Conservation (phyloP, 176 grass and related monocot species). For the Elymus sibiricus region DNA sequence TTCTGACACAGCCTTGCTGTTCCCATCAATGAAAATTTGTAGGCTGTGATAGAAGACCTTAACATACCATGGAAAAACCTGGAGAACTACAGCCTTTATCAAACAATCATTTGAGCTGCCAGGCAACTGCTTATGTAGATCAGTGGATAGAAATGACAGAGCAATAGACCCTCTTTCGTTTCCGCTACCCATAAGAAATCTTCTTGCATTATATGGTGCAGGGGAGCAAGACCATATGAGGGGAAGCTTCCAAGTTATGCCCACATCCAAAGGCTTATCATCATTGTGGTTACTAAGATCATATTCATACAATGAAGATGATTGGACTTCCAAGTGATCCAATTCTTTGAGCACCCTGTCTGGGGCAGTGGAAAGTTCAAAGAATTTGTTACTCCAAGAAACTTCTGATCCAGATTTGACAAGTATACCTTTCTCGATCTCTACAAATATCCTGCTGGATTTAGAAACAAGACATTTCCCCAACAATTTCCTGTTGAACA, state of each 20-base stretch:
- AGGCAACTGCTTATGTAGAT: conserved; percentile 43
- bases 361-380: conserved; percentile 54
- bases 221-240: conserved; percentile 57
- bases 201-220: conserved; percentile 65
- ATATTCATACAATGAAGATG: conserved; percentile 66
- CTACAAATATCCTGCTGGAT: conserved; percentile 75
- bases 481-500: conserved; percentile 74
- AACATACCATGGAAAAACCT: conserved; percentile 97
- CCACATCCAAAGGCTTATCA: conserved; percentile 72
- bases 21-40: conserved; percentile 76
- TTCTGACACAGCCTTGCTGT: conserved; percentile 53
- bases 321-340: conserved; percentile 29
- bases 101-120: conserved; percentile 54
- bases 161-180: conserved; percentile 96
- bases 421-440: conserved; percentile 60
- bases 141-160: conserved; percentile 70
- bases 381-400: conserved; percentile 57
- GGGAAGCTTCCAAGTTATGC: conserved; percentile 77
- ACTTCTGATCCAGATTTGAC: conserved; percentile 29
- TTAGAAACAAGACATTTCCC: conserved; percentile 72
- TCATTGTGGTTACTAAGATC: conserved; percentile 59
- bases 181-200: conserved; percentile 98
- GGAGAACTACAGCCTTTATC: conserved; percentile 65
- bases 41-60: conserved; percentile 96
- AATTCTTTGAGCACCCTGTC: conserved; percentile 56